Conservation (phyloP, 2,329 filamentous ascomycete species). For the Seiridium unicorne region DNA sequence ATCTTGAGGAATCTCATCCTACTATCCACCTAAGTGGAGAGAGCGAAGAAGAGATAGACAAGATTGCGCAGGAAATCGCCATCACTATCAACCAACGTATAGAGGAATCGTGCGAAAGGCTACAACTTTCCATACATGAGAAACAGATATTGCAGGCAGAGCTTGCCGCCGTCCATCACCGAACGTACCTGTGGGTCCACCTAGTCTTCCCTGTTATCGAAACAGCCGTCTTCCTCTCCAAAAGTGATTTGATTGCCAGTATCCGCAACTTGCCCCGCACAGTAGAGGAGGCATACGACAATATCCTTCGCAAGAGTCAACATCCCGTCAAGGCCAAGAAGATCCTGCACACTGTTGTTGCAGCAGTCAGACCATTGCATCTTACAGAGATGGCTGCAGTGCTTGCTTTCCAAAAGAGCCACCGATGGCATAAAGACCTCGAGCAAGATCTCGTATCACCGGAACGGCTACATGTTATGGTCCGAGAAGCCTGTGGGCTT, state of each 20-base stretch:
- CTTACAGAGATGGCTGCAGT: constrained; percentile 30
- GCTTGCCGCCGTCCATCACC: constrained; percentile 13
- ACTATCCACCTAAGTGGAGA: constrained; percentile 29
- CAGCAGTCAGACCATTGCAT: constrained; percentile 28
- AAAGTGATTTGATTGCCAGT: constrained; percentile 8
- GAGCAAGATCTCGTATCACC: constrained; percentile 27
- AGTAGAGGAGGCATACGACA: constrained; percentile 31
- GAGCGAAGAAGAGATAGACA: constrained; percentile 21
- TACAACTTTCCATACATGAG: background rate
- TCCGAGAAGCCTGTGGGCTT: constrained; percentile 14
- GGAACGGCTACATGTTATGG: background rate
- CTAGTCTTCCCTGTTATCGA: constrained; percentile 18
- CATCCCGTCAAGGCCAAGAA: constrained; percentile 22
- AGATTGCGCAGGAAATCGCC: constrained; percentile 28
- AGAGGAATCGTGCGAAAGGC: constrained; percentile 6
- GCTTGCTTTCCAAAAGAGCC: constrained; percentile 16
- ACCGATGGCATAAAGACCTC: constrained; percentile 42
- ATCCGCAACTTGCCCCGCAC: constrained; percentile 19
- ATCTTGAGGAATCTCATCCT: constrained; percentile 15
- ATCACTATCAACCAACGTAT: constrained; percentile 23
- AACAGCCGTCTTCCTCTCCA: constrained; percentile 10
- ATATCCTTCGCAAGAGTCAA: constrained; percentile 28
- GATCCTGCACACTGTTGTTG: constrained; percentile 33
- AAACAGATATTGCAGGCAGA: constrained; percentile 9
- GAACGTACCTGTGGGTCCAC: constrained; percentile 23